These are phyloP conservation scores for Lactarius deliciosus DNA, from an alignment of 768 basidiomycete species.

Conservation along the genomic window DNA sequence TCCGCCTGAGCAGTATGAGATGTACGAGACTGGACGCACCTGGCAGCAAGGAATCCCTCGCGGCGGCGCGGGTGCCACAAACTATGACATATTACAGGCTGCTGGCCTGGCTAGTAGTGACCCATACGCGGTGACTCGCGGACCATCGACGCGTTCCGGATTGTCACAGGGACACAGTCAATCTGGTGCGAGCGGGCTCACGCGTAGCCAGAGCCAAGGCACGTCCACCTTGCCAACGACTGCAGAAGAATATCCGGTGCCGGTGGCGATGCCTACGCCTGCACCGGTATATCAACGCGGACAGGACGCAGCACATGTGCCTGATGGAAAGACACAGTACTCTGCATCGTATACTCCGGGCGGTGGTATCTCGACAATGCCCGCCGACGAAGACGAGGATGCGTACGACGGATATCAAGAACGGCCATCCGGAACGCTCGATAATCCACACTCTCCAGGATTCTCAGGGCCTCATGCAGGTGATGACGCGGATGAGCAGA, in stretches of 20 bases:
- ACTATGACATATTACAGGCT: slow-evolving; percentile 26
- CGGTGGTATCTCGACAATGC: slow-evolving; percentile 11
- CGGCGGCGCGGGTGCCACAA: neutral
- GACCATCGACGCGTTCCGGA: slow-evolving; percentile 18
- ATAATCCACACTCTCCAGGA: slow-evolving; percentile 29
- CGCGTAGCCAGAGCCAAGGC: slow-evolving; percentile 28
- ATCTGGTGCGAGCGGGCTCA: slow-evolving; percentile 13
- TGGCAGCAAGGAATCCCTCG: slow-evolving; percentile 17
- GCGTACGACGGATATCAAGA: slow-evolving; percentile 33
- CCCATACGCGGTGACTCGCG: slow-evolving; percentile 28
- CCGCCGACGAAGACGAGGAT: slow-evolving; percentile 29
- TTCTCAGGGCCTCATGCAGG: neutral
- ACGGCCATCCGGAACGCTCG: slow-evolving; percentile 7
- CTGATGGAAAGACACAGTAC: slow-evolving; percentile 17
- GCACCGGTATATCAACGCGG: slow-evolving; percentile 14
- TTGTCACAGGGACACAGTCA: neutral
- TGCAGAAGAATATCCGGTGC: slow-evolving; percentile 9
- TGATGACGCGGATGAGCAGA: slow-evolving; percentile 13
- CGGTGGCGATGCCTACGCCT: slow-evolving; percentile 1
- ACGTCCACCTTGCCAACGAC: slow-evolving; percentile 26
- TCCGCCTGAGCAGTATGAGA: slow-evolving; percentile 32
- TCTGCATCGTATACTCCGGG: slow-evolving; percentile 12
- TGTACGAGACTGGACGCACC: slow-evolving; percentile 27
- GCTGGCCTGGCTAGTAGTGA: slow-evolving; percentile 24
- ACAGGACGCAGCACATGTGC: slow-evolving; percentile 6